phyloP scores from a whole-genome alignment of 1,139 yeast genomes.

The Yamadazyma atlantica region DNA sequence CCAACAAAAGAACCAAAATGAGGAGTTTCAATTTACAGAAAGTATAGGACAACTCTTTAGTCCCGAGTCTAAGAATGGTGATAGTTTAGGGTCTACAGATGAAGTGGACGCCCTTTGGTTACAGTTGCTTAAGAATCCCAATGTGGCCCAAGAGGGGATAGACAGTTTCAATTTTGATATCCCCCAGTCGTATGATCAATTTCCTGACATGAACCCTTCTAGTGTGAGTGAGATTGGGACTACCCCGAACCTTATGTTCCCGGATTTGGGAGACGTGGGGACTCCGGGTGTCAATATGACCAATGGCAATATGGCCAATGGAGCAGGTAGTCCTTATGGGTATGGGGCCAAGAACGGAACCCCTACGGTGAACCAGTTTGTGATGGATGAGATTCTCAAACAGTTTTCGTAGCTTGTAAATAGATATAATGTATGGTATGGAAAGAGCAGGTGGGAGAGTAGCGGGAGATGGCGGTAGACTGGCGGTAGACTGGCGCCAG shows the following conservation, averaged over 20 bases:
- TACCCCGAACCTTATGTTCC: not conserved
- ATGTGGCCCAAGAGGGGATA: not conserved
- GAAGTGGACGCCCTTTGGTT: conserved; percentile 1
- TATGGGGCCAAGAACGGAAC: no score
- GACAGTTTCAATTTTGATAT: conserved; percentile 1
- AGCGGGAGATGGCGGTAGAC: not conserved
- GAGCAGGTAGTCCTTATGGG: no score
- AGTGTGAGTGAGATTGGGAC: not conserved
- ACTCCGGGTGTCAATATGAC: no score
- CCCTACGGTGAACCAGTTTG: not conserved
- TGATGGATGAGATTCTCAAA: conserved; percentile 1
- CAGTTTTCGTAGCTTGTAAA: conserved; percentile 1
- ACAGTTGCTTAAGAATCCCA: not conserved
- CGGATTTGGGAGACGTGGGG: no score
- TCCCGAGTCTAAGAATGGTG: not conserved
- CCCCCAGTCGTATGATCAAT: not conserved
- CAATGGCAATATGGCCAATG: not conserved
- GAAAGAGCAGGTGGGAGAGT: not conserved
- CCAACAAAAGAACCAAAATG: no score
- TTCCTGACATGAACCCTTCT: not conserved
- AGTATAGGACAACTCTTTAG: not conserved
- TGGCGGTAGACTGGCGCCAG: no score
- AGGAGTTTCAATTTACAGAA: no score
- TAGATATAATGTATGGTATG: not conserved
- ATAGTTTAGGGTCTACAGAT: not conserved